Percentiles rank a stretch among this genome's conserved stretches.
Conservation (phyloP, 768 basidiomycete species). For the Austroboletus festivus region DNA sequence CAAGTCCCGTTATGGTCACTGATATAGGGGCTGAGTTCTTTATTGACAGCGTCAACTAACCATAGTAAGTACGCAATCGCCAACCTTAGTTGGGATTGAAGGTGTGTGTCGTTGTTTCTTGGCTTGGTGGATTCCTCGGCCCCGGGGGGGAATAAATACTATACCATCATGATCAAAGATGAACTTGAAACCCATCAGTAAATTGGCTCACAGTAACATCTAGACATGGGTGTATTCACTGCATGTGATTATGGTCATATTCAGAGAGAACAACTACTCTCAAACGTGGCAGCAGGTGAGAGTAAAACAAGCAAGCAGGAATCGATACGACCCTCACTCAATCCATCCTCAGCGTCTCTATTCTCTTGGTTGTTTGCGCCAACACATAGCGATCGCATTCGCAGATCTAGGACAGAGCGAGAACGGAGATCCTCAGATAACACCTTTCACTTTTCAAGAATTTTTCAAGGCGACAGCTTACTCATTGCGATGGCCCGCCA, state of each 20-base stretch:
- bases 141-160: neutral
- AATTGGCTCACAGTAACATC: too few relatives aligned
- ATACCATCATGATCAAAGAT: too few relatives aligned
- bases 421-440: neutral
- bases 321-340: neutral
- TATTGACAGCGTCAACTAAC: too few relatives aligned
- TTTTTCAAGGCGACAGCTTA: conserved; percentile 4
- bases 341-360: neutral
- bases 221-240: neutral
- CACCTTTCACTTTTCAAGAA: conserved; percentile 9
- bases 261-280: neutral
- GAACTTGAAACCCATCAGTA: too few relatives aligned
- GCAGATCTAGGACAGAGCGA: too few relatives aligned
- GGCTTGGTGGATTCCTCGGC: too few relatives aligned
- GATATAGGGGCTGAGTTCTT: too few relatives aligned
- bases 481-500: conserved; percentile 9
- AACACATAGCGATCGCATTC: neutral
- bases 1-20: too few relatives aligned
- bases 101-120: too few relatives aligned
- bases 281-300: neutral
- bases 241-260: neutral
- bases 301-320: neutral
- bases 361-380: neutral
- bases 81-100: neutral
- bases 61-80: too few relatives aligned